Conservation (phyloP, 2,329 filamentous ascomycete species). For the Hirsutella rhossiliensis region DNA sequence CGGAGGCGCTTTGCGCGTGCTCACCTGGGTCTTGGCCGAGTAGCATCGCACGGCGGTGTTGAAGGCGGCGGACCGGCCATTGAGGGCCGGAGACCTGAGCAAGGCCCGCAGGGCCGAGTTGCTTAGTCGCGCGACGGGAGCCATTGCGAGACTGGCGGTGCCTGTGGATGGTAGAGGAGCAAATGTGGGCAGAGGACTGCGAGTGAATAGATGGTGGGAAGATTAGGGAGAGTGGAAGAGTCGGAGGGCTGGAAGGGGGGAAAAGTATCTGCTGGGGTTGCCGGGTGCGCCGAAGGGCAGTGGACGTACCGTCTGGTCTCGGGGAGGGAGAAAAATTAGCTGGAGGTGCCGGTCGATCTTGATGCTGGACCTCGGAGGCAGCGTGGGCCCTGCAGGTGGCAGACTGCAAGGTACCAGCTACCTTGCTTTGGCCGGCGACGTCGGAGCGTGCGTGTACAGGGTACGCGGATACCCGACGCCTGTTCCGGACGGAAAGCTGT, state of each 20-base stretch:
- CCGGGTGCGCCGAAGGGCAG: conserved; percentile 6
- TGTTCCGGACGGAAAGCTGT: background rate
- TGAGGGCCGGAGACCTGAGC: conserved; percentile 53
- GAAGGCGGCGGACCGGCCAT: conserved; percentile 60
- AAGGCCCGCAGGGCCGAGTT: conserved; percentile 72
- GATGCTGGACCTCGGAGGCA: conserved; percentile 1
- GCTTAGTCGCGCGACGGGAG: conserved; percentile 70
- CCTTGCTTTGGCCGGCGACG: too few relatives aligned
- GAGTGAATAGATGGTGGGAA: conserved; percentile 18
- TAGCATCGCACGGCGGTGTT: conserved; percentile 82
- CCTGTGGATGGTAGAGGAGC: conserved; percentile 8
- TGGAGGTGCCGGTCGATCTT: background rate
- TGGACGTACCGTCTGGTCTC: background rate
- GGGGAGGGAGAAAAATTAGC: conserved; percentile 10
- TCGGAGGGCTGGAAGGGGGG: conserved; percentile 13
- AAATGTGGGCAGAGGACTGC: conserved; percentile 14
- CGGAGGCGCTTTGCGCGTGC: conserved; percentile 7
- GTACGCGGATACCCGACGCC: background rate
- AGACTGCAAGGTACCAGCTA: background rate
- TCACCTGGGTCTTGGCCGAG: conserved; percentile 83
- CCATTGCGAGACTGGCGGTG: conserved; percentile 44
- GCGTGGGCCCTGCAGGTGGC: background rate
- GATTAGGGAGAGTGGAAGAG: conserved; percentile 15
- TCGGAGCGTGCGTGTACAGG: background rate
- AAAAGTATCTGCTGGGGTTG: conserved; percentile 10